phyloP scores from a whole-genome alignment of 2,329 filamentous ascomycete species.

The Epichloe brachyelytri region DNA sequence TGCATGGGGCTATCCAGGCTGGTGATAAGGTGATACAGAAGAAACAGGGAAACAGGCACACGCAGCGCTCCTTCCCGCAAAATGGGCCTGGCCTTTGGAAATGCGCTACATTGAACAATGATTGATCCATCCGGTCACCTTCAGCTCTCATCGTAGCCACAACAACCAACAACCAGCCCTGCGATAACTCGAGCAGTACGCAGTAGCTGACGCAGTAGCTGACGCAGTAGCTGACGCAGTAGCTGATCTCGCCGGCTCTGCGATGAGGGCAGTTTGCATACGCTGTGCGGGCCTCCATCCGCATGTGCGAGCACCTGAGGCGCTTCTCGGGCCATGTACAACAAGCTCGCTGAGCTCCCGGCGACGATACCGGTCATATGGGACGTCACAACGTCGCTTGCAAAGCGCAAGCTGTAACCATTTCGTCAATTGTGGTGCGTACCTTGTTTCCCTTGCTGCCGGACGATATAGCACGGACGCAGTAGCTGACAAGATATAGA shows the following conservation, averaged over 20 bases:
- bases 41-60: too few species aligned
- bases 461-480: too few species aligned
- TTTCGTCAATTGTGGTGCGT: slow-evolving; percentile 21
- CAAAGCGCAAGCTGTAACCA: slow-evolving; percentile 22
- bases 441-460: too few species aligned
- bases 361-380: slow-evolving; percentile 1
- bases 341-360: not conserved
- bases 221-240: not conserved
- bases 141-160: not conserved
- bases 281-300: slow-evolving; percentile 11
- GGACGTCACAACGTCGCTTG: slow-evolving; percentile 11
- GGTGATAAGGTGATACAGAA: too few species aligned
- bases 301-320: slow-evolving; percentile 2
- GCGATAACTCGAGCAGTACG: not conserved
- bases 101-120: too few species aligned
- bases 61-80: not conserved
- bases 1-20: too few species aligned
- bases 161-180: not conserved
- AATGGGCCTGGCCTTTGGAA: not conserved
- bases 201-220: too few species aligned
- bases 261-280: slow-evolving; percentile 18
- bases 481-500: not conserved
- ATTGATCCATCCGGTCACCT: not conserved
- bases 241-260: not conserved
- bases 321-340: slow-evolving; percentile 1